phyloP scores from a whole-genome alignment of 2,329 filamentous ascomycete genomes.

The Microcyclospora tardicrescens region DNA sequence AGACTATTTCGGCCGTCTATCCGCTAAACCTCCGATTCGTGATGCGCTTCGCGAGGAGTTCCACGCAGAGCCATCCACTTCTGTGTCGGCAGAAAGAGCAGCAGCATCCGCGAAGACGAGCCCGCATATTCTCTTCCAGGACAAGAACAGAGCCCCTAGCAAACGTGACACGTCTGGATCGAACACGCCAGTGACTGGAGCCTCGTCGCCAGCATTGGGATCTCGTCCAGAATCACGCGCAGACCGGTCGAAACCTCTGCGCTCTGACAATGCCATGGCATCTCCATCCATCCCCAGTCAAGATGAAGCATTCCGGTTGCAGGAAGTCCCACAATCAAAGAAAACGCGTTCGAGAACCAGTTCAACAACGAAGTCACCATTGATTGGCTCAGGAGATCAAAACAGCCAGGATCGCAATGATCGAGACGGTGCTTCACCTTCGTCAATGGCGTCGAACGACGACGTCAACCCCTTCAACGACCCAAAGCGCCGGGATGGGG shows the following conservation, averaged over 20 bases:
- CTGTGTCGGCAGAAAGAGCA: constrained; percentile 33
- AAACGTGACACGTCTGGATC: constrained; percentile 17
- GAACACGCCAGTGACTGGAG: constrained; percentile 15
- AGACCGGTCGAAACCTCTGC: constrained; percentile 15
- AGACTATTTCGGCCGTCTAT: constrained; percentile 32
- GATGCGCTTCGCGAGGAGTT: constrained; percentile 29
- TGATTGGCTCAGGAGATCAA: constrained; percentile 17
- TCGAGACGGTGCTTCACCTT: constrained; percentile 17
- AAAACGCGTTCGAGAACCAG: constrained; percentile 36
- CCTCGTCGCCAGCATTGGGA: constrained; percentile 15
- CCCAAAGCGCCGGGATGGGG: constrained; percentile 21
- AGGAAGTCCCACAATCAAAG: constrained; percentile 62
- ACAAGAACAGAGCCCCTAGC: constrained; percentile 57
- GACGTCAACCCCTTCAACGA: constrained; percentile 28
- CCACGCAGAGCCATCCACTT: constrained; percentile 27
- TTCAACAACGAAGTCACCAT: constrained; percentile 29
- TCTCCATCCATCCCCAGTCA: constrained; percentile 12
- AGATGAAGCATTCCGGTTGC: constrained; percentile 52
- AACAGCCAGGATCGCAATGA: constrained; percentile 17
- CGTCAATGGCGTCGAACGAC: constrained; percentile 26
- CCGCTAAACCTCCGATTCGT: constrained; percentile 23
- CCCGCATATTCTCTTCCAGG: constrained; percentile 86
- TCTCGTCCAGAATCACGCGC: constrained; percentile 36
- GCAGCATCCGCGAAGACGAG: constrained; percentile 38
- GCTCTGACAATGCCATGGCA: constrained; percentile 12